These are phyloP conservation scores for Solanum hybrid DNA, from an alignment of 305 asterid genomes.

Conservation along the genomic window DNA sequence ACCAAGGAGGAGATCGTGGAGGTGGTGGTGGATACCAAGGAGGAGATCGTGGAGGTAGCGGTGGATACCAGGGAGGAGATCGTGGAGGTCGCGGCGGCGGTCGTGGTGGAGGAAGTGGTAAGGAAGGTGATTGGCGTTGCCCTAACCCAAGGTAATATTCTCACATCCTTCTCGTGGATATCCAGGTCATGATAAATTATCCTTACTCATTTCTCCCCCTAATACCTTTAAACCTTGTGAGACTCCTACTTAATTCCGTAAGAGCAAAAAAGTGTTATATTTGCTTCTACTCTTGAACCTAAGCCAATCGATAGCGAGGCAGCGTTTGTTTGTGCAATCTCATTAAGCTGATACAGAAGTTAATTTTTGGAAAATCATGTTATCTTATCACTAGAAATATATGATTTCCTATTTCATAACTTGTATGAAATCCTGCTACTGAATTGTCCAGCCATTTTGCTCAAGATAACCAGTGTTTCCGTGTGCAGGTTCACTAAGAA, in stretches of 20 bases:
- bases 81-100: conserved; percentile 47
- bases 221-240: background rate
- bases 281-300: background rate
- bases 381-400: background rate
- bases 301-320: background rate
- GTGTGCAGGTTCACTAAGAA: background rate
- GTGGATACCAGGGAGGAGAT: conserved; percentile 42
- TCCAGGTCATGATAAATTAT: background rate
- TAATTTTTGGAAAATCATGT: background rate
- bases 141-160: conserved; percentile 67
- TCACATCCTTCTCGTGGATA: background rate
- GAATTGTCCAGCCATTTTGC: background rate
- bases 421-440: background rate
- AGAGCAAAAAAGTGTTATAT: background rate
- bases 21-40: conserved; percentile 51
- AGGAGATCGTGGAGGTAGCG: conserved; percentile 20
- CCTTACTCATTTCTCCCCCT: background rate
- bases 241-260: background rate
- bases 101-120: conserved; percentile 80
- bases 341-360: background rate
- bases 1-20: conserved; percentile 32
- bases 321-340: background rate
- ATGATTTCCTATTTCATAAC: background rate
- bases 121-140: conserved; percentile 98
- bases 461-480: background rate